phyloP scores from a whole-genome alignment of 805 yeast genomes.

The Metschnikowia peoriensis region DNA sequence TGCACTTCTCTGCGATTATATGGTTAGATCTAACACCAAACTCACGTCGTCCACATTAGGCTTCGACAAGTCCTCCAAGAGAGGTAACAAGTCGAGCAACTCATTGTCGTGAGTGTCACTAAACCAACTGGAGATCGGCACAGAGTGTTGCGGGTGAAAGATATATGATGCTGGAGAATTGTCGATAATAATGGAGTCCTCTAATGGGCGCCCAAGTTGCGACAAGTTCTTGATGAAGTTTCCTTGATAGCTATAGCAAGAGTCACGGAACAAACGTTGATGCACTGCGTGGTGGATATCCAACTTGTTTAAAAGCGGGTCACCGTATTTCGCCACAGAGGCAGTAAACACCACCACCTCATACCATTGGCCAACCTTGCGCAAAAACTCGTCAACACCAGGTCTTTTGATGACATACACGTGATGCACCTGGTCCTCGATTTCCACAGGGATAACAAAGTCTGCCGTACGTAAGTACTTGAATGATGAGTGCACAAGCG shows the following conservation, averaged over 20 bases:
- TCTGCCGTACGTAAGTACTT: slow-evolving; percentile 90
- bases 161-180: slow-evolving; percentile 98
- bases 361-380: slow-evolving; percentile 75
- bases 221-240: slow-evolving; percentile 91
- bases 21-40: slow-evolving; percentile 74
- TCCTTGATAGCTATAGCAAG: slow-evolving; percentile 91
- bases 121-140: slow-evolving; percentile 97
- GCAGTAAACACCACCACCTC: slow-evolving; percentile 98
- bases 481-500: slow-evolving; percentile 93
- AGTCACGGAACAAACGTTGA: slow-evolving; percentile 90
- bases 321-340: slow-evolving; percentile 92
- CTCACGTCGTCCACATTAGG: slow-evolving; percentile 79
- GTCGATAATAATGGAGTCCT: slow-evolving; percentile 85
- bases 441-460: slow-evolving; percentile 96
- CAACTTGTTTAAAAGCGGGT: slow-evolving; percentile 86
- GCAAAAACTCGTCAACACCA: slow-evolving; percentile 92
- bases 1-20: slow-evolving; percentile 24
- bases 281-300: slow-evolving; percentile 76
- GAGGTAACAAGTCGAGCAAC: slow-evolving; percentile 84
- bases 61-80: slow-evolving; percentile 78
- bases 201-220: slow-evolving; percentile 89
- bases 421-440: slow-evolving; percentile 86
- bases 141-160: slow-evolving; percentile 96
- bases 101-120: slow-evolving; percentile 97
- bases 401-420: slow-evolving; percentile 97